Evolutionary conservation across 208 protist genomes (phyloP).

Genomic region (Wallacemonas sp.): DNA sequence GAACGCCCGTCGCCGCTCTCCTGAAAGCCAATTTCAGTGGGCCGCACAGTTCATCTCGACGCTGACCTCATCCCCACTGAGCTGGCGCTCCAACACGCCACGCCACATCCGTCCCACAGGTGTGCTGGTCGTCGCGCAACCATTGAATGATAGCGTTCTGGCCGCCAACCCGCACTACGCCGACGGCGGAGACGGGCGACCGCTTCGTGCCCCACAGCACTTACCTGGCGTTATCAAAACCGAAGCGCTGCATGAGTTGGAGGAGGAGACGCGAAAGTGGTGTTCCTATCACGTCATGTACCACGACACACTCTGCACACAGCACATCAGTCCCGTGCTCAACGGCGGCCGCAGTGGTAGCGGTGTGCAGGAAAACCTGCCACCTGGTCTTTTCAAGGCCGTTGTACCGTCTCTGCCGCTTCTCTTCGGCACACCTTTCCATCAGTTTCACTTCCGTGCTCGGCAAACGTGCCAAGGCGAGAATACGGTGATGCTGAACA

Average conservation of each 20-base stretch:
- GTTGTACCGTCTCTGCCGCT: slow-evolving; percentile 39
- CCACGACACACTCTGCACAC: slow-evolving; percentile 78
- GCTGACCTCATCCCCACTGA: slow-evolving; percentile 74
- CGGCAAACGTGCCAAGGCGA: slow-evolving; percentile 5
- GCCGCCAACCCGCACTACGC: neutral
- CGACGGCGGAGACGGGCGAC: neutral
- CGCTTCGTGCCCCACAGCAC: neutral
- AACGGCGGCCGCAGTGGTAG: slow-evolving; percentile 54
- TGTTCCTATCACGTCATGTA: slow-evolving; percentile 78
- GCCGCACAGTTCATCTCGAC: slow-evolving; percentile 78
- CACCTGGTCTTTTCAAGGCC: slow-evolving; percentile 58
- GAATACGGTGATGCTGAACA: slow-evolving; percentile 27
- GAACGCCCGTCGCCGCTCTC: neutral
- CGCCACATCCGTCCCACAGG: slow-evolving; percentile 65
- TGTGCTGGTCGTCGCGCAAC: neutral
- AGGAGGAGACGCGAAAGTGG: slow-evolving; percentile 25
- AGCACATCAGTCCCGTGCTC: slow-evolving; percentile 68
- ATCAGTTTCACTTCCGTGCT: slow-evolving; percentile 59
- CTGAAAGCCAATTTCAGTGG: slow-evolving; percentile 60
- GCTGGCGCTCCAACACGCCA: slow-evolving; percentile 62
- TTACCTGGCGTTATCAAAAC: neutral
- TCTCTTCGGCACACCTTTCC: slow-evolving; percentile 66
- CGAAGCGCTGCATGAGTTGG: neutral
- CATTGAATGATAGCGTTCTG: slow-evolving; percentile 13
- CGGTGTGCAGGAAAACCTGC: slow-evolving; percentile 48